These are phyloP conservation scores for Saitozyma podzolica DNA, from an alignment of 768 basidiomycete species.

Conservation along the genomic window DNA sequence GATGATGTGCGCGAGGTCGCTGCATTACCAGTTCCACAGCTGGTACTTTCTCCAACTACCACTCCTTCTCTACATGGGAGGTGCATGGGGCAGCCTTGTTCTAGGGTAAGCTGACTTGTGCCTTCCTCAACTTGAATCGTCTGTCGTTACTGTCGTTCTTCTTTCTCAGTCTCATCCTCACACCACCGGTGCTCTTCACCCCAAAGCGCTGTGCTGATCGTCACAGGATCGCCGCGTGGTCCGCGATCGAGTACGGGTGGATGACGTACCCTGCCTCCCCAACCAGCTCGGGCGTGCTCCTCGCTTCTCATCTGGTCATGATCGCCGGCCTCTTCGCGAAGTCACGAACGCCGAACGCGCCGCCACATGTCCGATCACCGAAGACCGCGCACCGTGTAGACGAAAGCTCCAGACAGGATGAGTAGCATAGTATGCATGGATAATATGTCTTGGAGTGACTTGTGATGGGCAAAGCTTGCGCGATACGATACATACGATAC, in stretches of 20 bases:
- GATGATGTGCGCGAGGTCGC: slow-evolving; percentile 83
- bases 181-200: neutral
- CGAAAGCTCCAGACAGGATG: no score
- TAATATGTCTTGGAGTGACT: no score
- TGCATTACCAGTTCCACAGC: slow-evolving; percentile 97
- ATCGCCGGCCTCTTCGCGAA: slow-evolving; percentile 54
- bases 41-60: slow-evolving; percentile 95
- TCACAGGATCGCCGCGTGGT: slow-evolving; percentile 64
- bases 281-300: slow-evolving; percentile 63
- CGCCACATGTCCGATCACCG: no score
- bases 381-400: no score
- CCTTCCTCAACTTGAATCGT: slow-evolving; percentile 5
- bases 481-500: no score
- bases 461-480: no score
- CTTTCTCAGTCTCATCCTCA: neutral
- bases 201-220: neutral
- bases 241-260: slow-evolving; percentile 79
- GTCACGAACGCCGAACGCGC: neutral
- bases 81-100: slow-evolving; percentile 62
- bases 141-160: neutral
- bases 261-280: slow-evolving; percentile 79
- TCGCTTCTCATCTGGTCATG: slow-evolving; percentile 60
- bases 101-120: slow-evolving; percentile 17
- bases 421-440: no score
- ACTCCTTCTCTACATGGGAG: slow-evolving; percentile 66